Percentiles rank a stretch among this genome's conserved stretches.
phyloP scores from a whole-genome alignment of 2,329 filamentous ascomycete species.

The Tolypocladium capitatum region DNA sequence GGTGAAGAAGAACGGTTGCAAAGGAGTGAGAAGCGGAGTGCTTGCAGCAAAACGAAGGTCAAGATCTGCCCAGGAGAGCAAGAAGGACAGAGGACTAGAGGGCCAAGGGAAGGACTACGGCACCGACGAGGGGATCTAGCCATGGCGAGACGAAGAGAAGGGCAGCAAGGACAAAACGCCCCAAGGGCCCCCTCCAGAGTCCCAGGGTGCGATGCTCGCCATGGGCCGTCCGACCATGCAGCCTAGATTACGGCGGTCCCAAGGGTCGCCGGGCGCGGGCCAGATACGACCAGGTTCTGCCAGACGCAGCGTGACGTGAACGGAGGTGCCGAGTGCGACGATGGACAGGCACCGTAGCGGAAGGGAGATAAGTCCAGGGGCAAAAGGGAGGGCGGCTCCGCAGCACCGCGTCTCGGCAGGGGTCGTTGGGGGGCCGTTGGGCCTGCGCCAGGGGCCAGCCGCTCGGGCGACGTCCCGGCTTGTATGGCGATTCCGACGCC shows the following conservation, averaged over 20 bases:
- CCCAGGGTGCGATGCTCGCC: not conserved
- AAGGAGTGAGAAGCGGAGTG: not conserved
- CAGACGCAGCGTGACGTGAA: too few relatives aligned
- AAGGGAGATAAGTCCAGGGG: not conserved
- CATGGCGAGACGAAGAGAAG: not conserved
- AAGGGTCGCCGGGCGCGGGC: conserved; percentile 1
- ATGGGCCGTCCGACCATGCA: not conserved
- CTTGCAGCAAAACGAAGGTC: not conserved
- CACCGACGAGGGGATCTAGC: not conserved
- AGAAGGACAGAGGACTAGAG: not conserved
- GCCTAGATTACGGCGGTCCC: conserved; percentile 4
- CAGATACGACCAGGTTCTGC: too few relatives aligned
- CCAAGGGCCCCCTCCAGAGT: not conserved
- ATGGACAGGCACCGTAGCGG: not conserved
- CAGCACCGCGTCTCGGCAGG: not conserved
- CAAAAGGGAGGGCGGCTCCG: not conserved
- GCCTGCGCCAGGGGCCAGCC: not conserved
- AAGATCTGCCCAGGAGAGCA: not conserved
- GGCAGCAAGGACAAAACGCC: not conserved
- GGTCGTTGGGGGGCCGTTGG: not conserved
- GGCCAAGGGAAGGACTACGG: not conserved
- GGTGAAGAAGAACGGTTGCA: not conserved
- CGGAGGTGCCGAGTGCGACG: not conserved
- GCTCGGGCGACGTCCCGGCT: too few relatives aligned
- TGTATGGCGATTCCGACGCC: too few relatives aligned